Percentiles rank a stretch among this genome's conserved stretches.
phyloP scores from a whole-genome alignment of 148 eudicot genomes.

The Camellia sinensis region DNA sequence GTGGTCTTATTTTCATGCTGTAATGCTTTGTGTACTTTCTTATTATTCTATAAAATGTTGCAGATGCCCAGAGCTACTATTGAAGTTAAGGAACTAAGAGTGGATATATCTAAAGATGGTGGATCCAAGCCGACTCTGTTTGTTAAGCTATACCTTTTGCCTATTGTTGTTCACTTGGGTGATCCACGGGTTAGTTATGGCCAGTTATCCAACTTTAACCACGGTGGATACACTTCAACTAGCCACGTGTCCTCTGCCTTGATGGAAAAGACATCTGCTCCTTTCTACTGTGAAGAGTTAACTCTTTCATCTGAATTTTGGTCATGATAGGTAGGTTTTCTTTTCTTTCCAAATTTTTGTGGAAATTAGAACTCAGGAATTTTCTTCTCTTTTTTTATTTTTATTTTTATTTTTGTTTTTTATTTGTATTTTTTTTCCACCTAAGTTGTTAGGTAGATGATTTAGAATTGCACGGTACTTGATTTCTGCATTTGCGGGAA shows the following conservation, averaged over 20 bases:
- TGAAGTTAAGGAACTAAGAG: slow-evolving; percentile 77
- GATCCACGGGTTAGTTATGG: slow-evolving; percentile 45
- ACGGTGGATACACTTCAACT: slow-evolving; percentile 38
- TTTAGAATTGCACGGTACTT: neutral
- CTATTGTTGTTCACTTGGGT: slow-evolving; percentile 68
- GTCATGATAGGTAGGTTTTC: slow-evolving; percentile 64
- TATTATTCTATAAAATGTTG: slow-evolving; percentile 20
- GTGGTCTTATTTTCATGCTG: neutral
- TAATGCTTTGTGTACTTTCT: neutral
- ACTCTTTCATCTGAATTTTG: slow-evolving; percentile 72
- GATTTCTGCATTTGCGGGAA: neutral
- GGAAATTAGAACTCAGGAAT: neutral
- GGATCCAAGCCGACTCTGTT: slow-evolving; percentile 62
- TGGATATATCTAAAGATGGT: slow-evolving; percentile 80
- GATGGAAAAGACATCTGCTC: slow-evolving; percentile 48
- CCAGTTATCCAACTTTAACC: slow-evolving; percentile 35
- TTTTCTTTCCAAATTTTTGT: slow-evolving; percentile 6
- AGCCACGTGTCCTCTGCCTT: slow-evolving; percentile 42
- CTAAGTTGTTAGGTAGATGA: slow-evolving; percentile 1
- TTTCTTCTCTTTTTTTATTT: slow-evolving; percentile 3
- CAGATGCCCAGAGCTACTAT: slow-evolving; percentile 83
- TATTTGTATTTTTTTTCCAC: neutral
- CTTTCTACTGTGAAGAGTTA: slow-evolving; percentile 79
- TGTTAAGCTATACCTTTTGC: slow-evolving; percentile 70
- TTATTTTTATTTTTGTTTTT: neutral